Percentiles rank a stretch among this genome's conserved stretches.
Conservation (phyloP, 345 rosid genomes). For the Acer campestre region DNA sequence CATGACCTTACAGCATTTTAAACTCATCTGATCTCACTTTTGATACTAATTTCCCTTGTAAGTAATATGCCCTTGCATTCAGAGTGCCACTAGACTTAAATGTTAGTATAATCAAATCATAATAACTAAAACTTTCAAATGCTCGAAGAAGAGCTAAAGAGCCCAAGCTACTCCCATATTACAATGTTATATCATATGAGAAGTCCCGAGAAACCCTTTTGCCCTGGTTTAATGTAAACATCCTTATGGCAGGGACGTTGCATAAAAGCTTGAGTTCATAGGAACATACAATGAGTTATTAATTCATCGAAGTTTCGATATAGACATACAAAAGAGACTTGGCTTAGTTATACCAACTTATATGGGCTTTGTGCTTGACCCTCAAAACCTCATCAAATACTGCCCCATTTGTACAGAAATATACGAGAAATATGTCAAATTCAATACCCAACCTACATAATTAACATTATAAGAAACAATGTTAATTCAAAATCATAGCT, state of each 20-base stretch:
- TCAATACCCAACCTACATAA: not conserved
- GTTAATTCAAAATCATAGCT: not conserved
- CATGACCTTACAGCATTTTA: not conserved
- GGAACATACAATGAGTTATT: not conserved
- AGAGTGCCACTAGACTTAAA: not conserved
- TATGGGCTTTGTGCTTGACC: not conserved
- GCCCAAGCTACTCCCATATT: not conserved
- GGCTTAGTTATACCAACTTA: too few relatives aligned
- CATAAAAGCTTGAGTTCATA: not conserved
- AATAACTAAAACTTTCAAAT: not conserved
- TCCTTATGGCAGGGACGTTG: not conserved
- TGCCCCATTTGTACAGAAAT: not conserved
- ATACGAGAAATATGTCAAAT: not conserved
- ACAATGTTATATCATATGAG: not conserved
- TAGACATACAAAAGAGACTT: too few relatives aligned
- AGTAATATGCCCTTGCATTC: not conserved
- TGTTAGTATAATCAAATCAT: not conserved
- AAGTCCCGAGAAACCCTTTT: not conserved
- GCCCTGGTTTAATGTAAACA: not conserved
- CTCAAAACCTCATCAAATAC: not conserved
- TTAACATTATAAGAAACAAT: not conserved
- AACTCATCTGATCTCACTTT: not conserved
- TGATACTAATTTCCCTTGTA: not conserved
- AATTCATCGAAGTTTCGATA: too few relatives aligned
- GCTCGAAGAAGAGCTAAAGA: not conserved